Evolutionary conservation across 2,329 filamentous ascomycete genomes (phyloP).

Genomic region (Penicillium italicum): DNA sequence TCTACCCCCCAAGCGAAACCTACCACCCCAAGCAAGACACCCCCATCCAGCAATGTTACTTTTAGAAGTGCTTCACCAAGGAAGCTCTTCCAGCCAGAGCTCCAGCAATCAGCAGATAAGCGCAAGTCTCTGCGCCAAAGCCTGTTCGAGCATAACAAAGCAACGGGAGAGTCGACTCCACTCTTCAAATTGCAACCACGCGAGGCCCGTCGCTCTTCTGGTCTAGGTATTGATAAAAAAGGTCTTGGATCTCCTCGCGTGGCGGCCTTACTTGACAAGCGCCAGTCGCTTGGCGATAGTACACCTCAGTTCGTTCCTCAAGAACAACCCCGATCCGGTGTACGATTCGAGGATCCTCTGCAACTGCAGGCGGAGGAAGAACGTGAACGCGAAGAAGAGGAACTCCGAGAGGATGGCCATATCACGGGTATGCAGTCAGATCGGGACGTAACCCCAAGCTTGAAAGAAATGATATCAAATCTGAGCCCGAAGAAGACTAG

Average conservation of each 20-base stretch:
- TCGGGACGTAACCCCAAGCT: conserved; percentile 61
- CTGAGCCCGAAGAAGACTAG: conserved; percentile 71
- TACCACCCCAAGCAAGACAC: conserved; percentile 51
- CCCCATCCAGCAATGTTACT: conserved; percentile 46
- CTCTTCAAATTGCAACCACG: conserved; percentile 62
- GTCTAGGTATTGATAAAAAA: conserved; percentile 64
- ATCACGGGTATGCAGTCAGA: conserved; percentile 48
- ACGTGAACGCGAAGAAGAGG: conserved; percentile 58
- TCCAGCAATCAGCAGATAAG: conserved; percentile 38
- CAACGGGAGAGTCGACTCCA: conserved; percentile 59
- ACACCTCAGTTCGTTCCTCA: conserved; percentile 61
- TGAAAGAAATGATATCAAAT: conserved; percentile 74
- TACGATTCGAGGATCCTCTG: conserved; percentile 65
- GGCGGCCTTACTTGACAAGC: conserved; percentile 65
- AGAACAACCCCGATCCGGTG: conserved; percentile 43
- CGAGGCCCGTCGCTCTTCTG: conserved; percentile 56
- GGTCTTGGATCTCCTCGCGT: conserved; percentile 74
- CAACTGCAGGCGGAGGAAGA: conserved; percentile 62
- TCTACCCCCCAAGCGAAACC: conserved; percentile 47
- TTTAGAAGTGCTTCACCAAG: conserved; percentile 50
- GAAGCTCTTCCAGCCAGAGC: conserved; percentile 45
- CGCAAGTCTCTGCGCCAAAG: conserved; percentile 38
- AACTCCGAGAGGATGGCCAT: conserved; percentile 59
- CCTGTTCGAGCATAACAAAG: conserved; percentile 54
- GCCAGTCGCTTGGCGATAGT: conserved; percentile 67